Conservation (phyloP, 176 grass and related monocot species). For the Phragmites australis region DNA sequence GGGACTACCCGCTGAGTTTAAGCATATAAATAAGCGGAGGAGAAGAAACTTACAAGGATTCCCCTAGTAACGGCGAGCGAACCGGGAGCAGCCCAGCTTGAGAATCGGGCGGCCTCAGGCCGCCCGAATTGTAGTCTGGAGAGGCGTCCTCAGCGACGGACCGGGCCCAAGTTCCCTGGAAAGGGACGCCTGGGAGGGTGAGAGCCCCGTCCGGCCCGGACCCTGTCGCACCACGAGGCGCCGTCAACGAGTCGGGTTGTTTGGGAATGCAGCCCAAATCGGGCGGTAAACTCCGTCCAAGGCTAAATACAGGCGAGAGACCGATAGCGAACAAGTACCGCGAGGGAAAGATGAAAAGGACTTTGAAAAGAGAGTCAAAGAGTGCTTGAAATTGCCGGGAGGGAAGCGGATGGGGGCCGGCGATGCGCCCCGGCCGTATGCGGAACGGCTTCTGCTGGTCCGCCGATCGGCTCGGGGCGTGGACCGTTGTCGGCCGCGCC, state of each 20-base stretch:
- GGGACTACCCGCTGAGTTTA: no score
- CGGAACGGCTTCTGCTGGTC: slow-evolving; percentile 24
- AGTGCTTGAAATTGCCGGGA: slow-evolving; percentile 80
- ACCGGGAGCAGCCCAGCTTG: slow-evolving; percentile 26
- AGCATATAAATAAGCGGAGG: not conserved
- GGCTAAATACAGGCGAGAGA: slow-evolving; percentile 65
- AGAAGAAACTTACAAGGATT: slow-evolving; percentile 37
- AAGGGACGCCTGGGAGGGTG: slow-evolving; percentile 62
- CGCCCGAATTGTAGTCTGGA: slow-evolving; percentile 49
- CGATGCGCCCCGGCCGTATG: slow-evolving; percentile 46
- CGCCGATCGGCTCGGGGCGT: not conserved
- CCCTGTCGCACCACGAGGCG: slow-evolving; percentile 62
- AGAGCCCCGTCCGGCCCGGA: slow-evolving; percentile 62
- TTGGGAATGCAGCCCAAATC: slow-evolving; percentile 57
- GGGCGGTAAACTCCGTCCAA: slow-evolving; percentile 57
- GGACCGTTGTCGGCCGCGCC: no score
- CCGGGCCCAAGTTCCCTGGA: slow-evolving; percentile 55
- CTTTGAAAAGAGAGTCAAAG: slow-evolving; percentile 88
- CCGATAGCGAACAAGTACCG: slow-evolving; percentile 67
- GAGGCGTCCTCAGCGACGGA: slow-evolving; percentile 51
- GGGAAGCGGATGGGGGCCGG: slow-evolving; percentile 76
- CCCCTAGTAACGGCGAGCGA: slow-evolving; percentile 47
- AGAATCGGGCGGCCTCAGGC: no score
- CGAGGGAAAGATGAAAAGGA: slow-evolving; percentile 79
- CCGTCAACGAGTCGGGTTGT: slow-evolving; percentile 51